Conservation (phyloP, 2,329 filamentous ascomycete genomes). For the Rachicladosporium sp. region DNA sequence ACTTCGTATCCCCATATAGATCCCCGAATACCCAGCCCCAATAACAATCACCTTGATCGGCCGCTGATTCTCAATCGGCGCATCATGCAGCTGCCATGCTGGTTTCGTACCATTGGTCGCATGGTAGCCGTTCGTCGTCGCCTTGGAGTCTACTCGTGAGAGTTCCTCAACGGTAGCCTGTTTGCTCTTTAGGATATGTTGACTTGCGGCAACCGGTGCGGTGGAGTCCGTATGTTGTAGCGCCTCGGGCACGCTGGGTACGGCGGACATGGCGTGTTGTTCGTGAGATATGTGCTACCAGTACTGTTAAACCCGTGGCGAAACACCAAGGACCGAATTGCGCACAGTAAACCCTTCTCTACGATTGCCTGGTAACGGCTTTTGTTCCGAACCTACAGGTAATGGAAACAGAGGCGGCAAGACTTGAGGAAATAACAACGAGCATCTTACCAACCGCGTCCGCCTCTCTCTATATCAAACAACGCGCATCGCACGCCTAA, state of each 20-base stretch:
- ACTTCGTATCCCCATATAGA: slow-evolving; percentile 33
- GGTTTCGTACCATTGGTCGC: slow-evolving; percentile 6
- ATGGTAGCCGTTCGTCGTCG: slow-evolving; percentile 6
- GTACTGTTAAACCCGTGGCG: too few relatives aligned
- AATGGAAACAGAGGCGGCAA: too few relatives aligned
- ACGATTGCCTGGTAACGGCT: too few relatives aligned
- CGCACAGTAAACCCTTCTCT: too few relatives aligned
- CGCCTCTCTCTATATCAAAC: too few relatives aligned
- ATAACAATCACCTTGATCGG: slow-evolving; percentile 33
- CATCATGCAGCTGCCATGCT: slow-evolving; percentile 24
- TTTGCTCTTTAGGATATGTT: slow-evolving; percentile 11
- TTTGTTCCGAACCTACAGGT: too few relatives aligned
- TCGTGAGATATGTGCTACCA: too few relatives aligned
- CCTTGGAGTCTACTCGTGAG: slow-evolving; percentile 3
- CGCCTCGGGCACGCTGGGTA: slow-evolving; percentile 18
- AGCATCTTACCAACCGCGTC: too few relatives aligned
- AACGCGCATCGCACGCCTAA: too few relatives aligned
- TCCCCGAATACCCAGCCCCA: slow-evolving; percentile 32
- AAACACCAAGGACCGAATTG: too few relatives aligned
- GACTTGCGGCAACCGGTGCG: slow-evolving; percentile 9
- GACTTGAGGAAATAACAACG: too few relatives aligned
- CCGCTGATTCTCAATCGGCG: slow-evolving; percentile 30
- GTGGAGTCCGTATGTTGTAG: slow-evolving; percentile 7
- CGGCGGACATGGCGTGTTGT: too few relatives aligned
- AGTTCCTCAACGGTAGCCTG: slow-evolving; percentile 2